These are phyloP conservation scores for Stenogyne calaminthoides DNA, from an alignment of 305 asterid genomes.

Conservation along the genomic window DNA sequence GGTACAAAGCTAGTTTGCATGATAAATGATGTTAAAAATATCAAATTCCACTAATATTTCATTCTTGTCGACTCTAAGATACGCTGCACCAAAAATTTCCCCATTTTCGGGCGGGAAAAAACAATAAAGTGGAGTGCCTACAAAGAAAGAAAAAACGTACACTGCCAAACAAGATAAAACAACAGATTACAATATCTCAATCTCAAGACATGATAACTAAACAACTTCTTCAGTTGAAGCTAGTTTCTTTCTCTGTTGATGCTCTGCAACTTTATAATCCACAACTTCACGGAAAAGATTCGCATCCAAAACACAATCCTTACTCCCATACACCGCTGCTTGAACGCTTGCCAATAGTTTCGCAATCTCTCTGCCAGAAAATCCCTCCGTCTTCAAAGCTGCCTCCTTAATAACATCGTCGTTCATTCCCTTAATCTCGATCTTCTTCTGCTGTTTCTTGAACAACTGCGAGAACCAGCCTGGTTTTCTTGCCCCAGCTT, in stretches of 20 bases:
- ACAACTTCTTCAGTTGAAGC: slow-evolving; percentile 45
- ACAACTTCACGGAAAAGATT: slow-evolving; percentile 82
- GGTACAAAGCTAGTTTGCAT: neutral
- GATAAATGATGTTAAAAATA: neutral
- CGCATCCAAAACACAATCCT: slow-evolving; percentile 74
- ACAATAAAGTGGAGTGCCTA: slow-evolving; percentile 1
- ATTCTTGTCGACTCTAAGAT: neutral
- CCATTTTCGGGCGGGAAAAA: slow-evolving; percentile 17
- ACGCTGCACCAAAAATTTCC: slow-evolving; percentile 32
- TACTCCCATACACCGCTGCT: slow-evolving; percentile 92
- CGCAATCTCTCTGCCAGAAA: slow-evolving; percentile 94
- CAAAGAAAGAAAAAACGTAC: slow-evolving; percentile 22
- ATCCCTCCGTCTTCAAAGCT: slow-evolving; percentile 72
- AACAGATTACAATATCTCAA: neutral
- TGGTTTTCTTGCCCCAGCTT: slow-evolving; percentile 68
- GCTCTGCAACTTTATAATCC: slow-evolving; percentile 95
- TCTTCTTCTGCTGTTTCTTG: slow-evolving; percentile 61
- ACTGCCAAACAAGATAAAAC: slow-evolving; percentile 4
- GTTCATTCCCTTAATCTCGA: slow-evolving; percentile 67
- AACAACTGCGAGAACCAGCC: slow-evolving; percentile 63
- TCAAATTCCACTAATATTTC: neutral
- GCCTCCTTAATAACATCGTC: slow-evolving; percentile 85
- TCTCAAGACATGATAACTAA: slow-evolving; percentile 5
- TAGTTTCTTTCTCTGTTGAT: slow-evolving; percentile 83
- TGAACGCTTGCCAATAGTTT: slow-evolving; percentile 94